Evolutionary conservation across 768 basidiomycete genomes (phyloP), one percentile per base, ranked within the genome.

Genomic region (Lentinula sp.): DNA sequence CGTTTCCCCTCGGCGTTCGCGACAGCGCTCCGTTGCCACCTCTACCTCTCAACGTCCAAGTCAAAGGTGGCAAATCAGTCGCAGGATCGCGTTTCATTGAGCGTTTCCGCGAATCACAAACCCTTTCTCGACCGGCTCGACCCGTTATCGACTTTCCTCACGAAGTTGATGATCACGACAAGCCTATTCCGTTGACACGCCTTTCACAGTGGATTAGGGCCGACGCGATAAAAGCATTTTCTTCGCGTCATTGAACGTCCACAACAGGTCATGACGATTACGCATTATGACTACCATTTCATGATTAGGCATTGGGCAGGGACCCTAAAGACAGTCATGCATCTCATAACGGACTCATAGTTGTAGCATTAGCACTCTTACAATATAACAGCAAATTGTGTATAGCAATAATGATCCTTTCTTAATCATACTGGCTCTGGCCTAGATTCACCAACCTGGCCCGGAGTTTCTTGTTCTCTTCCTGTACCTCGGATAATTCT

Each of bases 391-490:
- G 15, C 45, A n/a, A 45, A 49, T 32, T n/a, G n/a, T 53, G 37
- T 42, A 54, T 49, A 16, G 15, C 57, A 20, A 4, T 15, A 10
- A 43, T 7, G 48, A 46, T 16, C 6, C 15, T 23, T 9, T 7
- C 51, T 35, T 52, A 41, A 52, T 60, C 71, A 18, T 73, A 71
- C 50, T 74, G 36, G 32, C 39, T 52, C 28, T 52, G 48, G 10
- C 59, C 75, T 39, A 73, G 32, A 65, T 65, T 70, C 32, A 66
- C 62, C 28, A 82, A 68, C 36, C 77, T 74, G 16, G 74, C 70
- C 53, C 76, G 74, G 15, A 91, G 78, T 60, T 74, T 75, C 46
- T 75, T 71, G 66, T 86, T 88, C 69, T 91, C 87, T 46, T 78
- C 76, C 13, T 75, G 78, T 28, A 75, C 71, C 55, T 76, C 70